phyloP scores from a whole-genome alignment of 305 asterid genomes.

The Fraxinus velutina region DNA sequence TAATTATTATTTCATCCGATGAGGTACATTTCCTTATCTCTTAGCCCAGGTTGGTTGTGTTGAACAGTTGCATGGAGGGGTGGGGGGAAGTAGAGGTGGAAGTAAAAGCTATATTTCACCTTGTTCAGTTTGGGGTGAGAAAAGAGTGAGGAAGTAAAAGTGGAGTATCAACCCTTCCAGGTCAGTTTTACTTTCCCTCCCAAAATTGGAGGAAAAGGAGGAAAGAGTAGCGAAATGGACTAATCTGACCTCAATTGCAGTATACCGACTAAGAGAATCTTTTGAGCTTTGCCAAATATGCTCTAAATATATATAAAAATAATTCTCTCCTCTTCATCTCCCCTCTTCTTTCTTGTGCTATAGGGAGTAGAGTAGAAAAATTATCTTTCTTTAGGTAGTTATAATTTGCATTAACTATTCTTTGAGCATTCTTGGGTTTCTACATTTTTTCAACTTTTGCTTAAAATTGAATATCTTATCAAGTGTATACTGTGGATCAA shows the following conservation, averaged over 20 bases:
- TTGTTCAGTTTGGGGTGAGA: neutral
- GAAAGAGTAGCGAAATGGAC: neutral
- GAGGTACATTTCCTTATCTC: constrained; percentile 50
- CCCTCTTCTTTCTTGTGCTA: neutral
- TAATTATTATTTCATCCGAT: constrained; percentile 69
- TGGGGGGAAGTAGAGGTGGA: neutral
- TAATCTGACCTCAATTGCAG: neutral
- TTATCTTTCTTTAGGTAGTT: neutral
- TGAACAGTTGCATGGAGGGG: neutral
- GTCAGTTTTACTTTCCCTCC: neutral
- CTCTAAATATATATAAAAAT: neutral
- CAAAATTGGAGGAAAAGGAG: neutral
- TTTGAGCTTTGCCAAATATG: neutral
- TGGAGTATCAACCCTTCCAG: neutral
- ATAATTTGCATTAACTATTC: neutral
- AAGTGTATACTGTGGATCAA: neutral
- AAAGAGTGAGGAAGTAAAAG: neutral
- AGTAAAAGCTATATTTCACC: neutral
- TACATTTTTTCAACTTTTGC: neutral
- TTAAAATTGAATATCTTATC: neutral
- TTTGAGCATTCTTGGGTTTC: neutral
- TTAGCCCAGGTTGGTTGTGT: neutral
- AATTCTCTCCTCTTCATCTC: neutral
- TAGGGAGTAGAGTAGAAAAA: neutral
- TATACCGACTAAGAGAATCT: neutral